Percentiles rank a stretch among this genome's conserved stretches.
Conservation (phyloP, 192 early-diverging fungal genomes). For the Martensiomyces pterosporus region DNA sequence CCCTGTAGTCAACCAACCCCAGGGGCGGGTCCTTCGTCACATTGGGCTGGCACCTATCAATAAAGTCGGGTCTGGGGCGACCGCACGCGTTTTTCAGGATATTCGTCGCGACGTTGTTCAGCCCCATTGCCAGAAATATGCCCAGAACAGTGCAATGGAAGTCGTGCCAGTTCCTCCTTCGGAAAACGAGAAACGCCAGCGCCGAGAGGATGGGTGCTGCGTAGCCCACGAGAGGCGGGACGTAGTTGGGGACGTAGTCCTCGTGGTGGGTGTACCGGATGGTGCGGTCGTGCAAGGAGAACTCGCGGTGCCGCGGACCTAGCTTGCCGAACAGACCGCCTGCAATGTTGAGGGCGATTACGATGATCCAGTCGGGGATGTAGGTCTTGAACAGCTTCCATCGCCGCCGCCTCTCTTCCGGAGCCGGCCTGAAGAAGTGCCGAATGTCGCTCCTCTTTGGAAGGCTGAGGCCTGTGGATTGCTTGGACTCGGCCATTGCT, state of each 20-base stretch:
- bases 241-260: constrained; percentile 39
- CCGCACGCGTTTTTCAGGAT: constrained; percentile 54
- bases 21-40: constrained; percentile 48
- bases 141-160: constrained; percentile 46
- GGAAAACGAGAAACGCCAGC: constrained; percentile 31
- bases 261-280: constrained; percentile 57
- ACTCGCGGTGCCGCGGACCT: constrained; percentile 63
- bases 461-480: constrained; percentile 18
- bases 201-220: constrained; percentile 29
- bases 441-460: constrained; percentile 16
- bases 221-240: constrained; percentile 41
- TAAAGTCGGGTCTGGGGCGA: constrained; percentile 63
- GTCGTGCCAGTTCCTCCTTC: constrained; percentile 49
- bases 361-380: constrained; percentile 54
- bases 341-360: constrained; percentile 53
- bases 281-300: constrained; percentile 61
- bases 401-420: constrained; percentile 24
- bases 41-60: constrained; percentile 43
- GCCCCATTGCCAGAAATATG: constrained; percentile 42
- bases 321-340: constrained; percentile 56
- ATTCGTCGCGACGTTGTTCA: constrained; percentile 51
- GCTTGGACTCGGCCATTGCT: too few species aligned
- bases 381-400: constrained; percentile 31
- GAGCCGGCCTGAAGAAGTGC: constrained; percentile 12
- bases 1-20: constrained; percentile 54